Base-by-base conservation (phyloP, 2,329 filamentous ascomycete species). In the Penicillium sclerotiorum region DNA sequence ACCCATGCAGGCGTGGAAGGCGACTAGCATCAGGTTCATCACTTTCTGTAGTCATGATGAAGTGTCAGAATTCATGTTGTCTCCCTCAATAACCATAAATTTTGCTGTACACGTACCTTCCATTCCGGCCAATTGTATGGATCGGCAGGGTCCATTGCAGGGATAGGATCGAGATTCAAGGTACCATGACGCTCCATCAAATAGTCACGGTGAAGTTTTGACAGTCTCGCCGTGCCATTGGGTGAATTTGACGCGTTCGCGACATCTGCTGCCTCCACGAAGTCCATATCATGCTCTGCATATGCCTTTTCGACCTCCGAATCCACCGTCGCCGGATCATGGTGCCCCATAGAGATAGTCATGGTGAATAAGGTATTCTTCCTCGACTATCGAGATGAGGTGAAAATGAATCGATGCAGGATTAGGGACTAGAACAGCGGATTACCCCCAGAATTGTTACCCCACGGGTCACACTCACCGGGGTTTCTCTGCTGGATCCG, bases 1-100 rank as follows among this genome's bases (percentile, higher is more conserved):
- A 32, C 74, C 74, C 77, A 84, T 84, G 66, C 79, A 78, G 30
- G 80, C 78, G 49, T 84, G 80, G 58, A 82, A 80, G 1, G 80
- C 79, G 13, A 85, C 80, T 17, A 84, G 73, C 8, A 78, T 54
- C 1, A 85, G 67, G 55, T 84, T 82, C 46, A 69, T 48, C 13
- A 75, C 62, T 76, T 83, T 83, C 78, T 81, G 50, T 9, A 40
- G 4, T n/a, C n/a, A n/a, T n/a, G n/a, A n/a, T n/a, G n/a, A n/a
- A n/a, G n/a, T n/a, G n/a, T n/a, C n/a, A n/a, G n/a, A n/a, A n/a
- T n/a, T n/a, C n/a, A n/a, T n/a, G n/a, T n/a, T n/a, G n/a, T n/a
- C n/a, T n/a, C n/a, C n/a, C n/a, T n/a, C n/a, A n/a, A n/a, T n/a
- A n/a, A n/a, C n/a, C n/a, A n/a, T n/a, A n/a, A n/a, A n/a, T n/a